Conservation (phyloP, 768 basidiomycete genomes). For the Xerocomellus dryophilus region DNA sequence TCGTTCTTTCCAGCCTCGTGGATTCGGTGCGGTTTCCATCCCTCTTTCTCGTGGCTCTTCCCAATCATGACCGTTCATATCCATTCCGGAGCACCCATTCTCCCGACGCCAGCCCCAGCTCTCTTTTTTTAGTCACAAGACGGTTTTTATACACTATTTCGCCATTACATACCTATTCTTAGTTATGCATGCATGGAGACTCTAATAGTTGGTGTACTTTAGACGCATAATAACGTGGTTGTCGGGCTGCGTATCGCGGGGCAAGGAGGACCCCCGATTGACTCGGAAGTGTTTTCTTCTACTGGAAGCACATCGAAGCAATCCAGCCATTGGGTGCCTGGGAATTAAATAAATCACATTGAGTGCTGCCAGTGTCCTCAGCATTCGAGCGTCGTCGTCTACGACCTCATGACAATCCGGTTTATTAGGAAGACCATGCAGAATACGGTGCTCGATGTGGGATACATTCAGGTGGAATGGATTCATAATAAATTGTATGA, state of each 20-base stretch:
- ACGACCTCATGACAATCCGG: too few relatives aligned
- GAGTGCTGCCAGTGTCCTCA: too few relatives aligned
- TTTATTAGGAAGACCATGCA: too few relatives aligned
- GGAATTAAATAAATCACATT: too few relatives aligned
- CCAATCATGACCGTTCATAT: conserved; percentile 13
- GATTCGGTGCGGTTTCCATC: conserved; percentile 31
- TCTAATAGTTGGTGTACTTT: conserved; percentile 26
- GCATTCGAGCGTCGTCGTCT: too few relatives aligned
- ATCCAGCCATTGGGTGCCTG: too few relatives aligned
- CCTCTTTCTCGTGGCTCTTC: conserved; percentile 22
- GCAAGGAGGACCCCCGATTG: too few relatives aligned
- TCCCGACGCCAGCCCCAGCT: background rate
- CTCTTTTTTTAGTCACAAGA: conserved; percentile 1
- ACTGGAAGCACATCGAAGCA: too few relatives aligned
- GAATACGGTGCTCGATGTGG: too few relatives aligned
- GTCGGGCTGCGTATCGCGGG: background rate
- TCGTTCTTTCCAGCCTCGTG: conserved; percentile 32
- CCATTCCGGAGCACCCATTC: conserved; percentile 5
- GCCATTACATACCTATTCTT: conserved; percentile 27
- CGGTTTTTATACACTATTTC: conserved; percentile 28
- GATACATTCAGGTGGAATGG: too few relatives aligned
- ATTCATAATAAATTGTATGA: too few relatives aligned
- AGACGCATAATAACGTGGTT: conserved; percentile 10
- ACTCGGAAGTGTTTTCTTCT: background rate
- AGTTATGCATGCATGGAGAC: conserved; percentile 22